phyloP scores from a whole-genome alignment of 768 basidiomycete genomes.

The Pleurotus eryngii region DNA sequence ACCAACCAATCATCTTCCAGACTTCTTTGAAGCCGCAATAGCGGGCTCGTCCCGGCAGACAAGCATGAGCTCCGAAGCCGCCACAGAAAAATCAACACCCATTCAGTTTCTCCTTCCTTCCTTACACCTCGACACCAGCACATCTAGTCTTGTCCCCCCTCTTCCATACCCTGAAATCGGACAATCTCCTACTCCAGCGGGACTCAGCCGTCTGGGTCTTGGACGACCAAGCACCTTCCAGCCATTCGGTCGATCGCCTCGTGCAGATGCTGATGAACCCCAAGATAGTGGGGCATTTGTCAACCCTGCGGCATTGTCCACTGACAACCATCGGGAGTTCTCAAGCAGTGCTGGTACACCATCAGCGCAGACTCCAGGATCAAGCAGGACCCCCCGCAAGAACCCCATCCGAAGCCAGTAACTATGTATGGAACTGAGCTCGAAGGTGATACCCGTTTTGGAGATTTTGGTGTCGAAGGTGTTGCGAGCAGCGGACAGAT shows the following conservation, averaged over 20 bases:
- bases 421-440: slow-evolving; percentile 87
- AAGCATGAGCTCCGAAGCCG: slow-evolving; percentile 46
- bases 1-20: slow-evolving; percentile 49
- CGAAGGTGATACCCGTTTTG: slow-evolving; percentile 79
- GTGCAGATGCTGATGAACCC: slow-evolving; percentile 33
- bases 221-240: slow-evolving; percentile 30
- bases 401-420: slow-evolving; percentile 47
- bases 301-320: slow-evolving; percentile 37
- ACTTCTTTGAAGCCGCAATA: slow-evolving; percentile 44
- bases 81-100: slow-evolving; percentile 51
- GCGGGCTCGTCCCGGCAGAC: slow-evolving; percentile 23
- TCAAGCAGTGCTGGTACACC: slow-evolving; percentile 38
- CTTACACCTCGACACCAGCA: slow-evolving; percentile 51
- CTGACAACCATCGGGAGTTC: slow-evolving; percentile 17
- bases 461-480: slow-evolving; percentile 79
- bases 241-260: slow-evolving; percentile 42
- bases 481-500: slow-evolving; percentile 53
- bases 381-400: slow-evolving; percentile 14
- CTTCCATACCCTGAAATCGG: slow-evolving; percentile 9
- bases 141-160: slow-evolving; percentile 32
- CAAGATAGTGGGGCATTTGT: slow-evolving; percentile 30
- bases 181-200: slow-evolving; percentile 52
- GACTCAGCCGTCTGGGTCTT: background rate
- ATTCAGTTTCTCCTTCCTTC: slow-evolving; percentile 51
- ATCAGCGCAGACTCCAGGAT: background rate